These are phyloP conservation scores for Ustilago curta DNA, from an alignment of 1,284 basidiomycete species.

Conservation along the genomic window DNA sequence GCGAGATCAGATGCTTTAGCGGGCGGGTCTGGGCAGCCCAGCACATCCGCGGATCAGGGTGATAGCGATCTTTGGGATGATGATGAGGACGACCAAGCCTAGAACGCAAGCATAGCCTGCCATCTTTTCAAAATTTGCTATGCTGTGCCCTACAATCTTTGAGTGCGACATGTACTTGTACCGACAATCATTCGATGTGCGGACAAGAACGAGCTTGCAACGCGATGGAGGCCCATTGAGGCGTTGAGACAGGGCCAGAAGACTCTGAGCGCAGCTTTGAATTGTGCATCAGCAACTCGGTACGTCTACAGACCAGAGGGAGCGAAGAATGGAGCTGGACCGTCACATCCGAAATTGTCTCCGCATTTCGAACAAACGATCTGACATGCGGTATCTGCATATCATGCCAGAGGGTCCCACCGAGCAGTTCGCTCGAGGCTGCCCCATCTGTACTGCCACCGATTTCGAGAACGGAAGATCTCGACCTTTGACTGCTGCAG, in stretches of 20 bases:
- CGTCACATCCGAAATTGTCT: conserved; percentile 6
- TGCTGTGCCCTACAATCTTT: not conserved
- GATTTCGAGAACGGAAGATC: not conserved
- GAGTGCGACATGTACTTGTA: conserved; percentile 7
- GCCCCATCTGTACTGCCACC: not conserved
- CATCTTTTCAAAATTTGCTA: no score
- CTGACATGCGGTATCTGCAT: not conserved
- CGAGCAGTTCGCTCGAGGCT: not conserved
- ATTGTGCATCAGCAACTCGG: not conserved
- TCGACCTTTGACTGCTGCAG: conserved; percentile 1
- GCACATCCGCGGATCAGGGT: conserved; percentile 15
- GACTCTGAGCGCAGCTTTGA: not conserved
- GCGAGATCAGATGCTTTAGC: not conserved
- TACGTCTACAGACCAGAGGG: no score
- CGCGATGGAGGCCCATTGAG: no score
- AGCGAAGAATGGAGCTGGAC: not conserved
- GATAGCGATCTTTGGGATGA: conserved; percentile 55
- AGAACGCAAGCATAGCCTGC: not conserved
- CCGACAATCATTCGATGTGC: not conserved
- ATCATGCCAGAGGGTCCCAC: not conserved
- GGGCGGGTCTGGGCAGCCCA: not conserved
- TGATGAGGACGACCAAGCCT: conserved; percentile 28
- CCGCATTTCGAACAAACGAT: conserved; percentile 11
- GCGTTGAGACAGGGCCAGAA: not conserved
- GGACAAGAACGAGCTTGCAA: not conserved